Evolutionary conservation across 2,329 filamentous ascomycete species (phyloP).

Genomic region (Penicillium sp.): DNA sequence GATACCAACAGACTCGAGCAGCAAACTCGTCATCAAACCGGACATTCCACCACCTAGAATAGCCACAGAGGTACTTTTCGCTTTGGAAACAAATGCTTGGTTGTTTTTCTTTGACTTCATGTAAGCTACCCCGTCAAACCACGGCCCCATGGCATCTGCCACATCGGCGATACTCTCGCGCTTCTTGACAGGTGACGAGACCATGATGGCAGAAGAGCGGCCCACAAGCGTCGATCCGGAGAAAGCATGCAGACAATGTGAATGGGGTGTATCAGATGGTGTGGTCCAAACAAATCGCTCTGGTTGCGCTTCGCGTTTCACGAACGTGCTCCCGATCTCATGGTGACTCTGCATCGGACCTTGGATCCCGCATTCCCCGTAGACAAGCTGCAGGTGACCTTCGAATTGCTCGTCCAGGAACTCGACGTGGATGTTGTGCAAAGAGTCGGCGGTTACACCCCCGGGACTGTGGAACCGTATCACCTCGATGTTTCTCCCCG

Average conservation of each 20-base stretch:
- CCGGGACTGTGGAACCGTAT: constrained; percentile 33
- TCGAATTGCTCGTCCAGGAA: constrained; percentile 42
- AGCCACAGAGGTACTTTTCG: constrained; percentile 32
- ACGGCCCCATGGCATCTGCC: constrained; percentile 38
- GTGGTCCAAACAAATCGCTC: constrained; percentile 45
- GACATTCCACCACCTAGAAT: constrained; percentile 42
- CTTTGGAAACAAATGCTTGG: constrained; percentile 26
- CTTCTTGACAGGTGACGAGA: constrained; percentile 15
- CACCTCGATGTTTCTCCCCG: constrained; percentile 4
- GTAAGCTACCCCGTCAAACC: constrained; percentile 42
- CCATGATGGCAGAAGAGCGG: constrained; percentile 21
- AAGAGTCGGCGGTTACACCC: constrained; percentile 36
- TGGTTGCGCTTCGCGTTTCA: constrained; percentile 39
- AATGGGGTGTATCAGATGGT: constrained; percentile 28
- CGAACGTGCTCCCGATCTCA: constrained; percentile 42
- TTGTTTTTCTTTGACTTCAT: constrained; percentile 32
- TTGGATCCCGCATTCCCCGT: constrained; percentile 45
- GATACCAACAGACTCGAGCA: constrained; percentile 46
- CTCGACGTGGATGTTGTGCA: constrained; percentile 51
- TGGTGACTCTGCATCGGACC: constrained; percentile 41
- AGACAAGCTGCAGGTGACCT: constrained; percentile 45
- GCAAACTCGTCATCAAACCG: constrained; percentile 38
- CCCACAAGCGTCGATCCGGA: constrained; percentile 23
- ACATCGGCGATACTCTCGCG: constrained; percentile 32
- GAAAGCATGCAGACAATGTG: constrained; percentile 37